These are phyloP conservation scores for Thyridium curvatum DNA, from an alignment of 2,329 filamentous ascomycete species.

Conservation along the genomic window DNA sequence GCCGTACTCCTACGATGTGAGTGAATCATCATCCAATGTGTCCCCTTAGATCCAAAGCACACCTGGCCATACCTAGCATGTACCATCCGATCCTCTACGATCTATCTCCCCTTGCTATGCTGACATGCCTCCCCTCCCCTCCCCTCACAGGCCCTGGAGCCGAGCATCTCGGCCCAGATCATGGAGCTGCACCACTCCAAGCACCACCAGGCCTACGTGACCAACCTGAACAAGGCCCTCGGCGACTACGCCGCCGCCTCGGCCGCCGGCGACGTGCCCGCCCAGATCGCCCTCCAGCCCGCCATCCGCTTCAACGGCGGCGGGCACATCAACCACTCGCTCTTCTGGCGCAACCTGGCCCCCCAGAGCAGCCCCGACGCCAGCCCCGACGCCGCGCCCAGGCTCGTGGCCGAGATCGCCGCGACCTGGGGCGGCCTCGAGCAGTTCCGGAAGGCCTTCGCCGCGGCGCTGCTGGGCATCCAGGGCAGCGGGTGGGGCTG, in stretches of 20 bases:
- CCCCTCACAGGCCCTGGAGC: constrained; percentile 46
- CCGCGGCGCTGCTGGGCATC: constrained; percentile 58
- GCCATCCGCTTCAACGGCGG: constrained; percentile 64
- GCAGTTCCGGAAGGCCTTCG: constrained; percentile 60
- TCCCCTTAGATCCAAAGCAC: not conserved
- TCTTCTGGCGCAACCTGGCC: constrained; percentile 67
- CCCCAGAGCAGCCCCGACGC: constrained; percentile 54
- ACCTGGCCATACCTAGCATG: not conserved
- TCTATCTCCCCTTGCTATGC: not conserved
- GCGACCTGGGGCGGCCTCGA: constrained; percentile 63
- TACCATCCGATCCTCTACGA: constrained; percentile 31
- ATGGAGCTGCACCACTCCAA: constrained; percentile 95
- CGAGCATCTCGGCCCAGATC: constrained; percentile 74
- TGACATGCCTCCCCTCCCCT: not conserved
- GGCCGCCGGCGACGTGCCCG: constrained; percentile 45
- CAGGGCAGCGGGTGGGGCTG: constrained; percentile 88
- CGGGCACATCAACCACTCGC: constrained; percentile 60
- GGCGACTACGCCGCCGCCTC: constrained; percentile 61
- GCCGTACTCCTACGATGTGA: constrained; percentile 24
- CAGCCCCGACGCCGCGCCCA: constrained; percentile 32
- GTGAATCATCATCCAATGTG: constrained; percentile 1
- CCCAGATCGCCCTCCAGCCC: constrained; percentile 55
- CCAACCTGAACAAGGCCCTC: constrained; percentile 73
- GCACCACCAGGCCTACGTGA: constrained; percentile 93
- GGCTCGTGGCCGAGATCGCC: constrained; percentile 53